Conservation (phyloP, 495 filamentous ascomycete species). For the Penicillium psychrofluorescens region DNA sequence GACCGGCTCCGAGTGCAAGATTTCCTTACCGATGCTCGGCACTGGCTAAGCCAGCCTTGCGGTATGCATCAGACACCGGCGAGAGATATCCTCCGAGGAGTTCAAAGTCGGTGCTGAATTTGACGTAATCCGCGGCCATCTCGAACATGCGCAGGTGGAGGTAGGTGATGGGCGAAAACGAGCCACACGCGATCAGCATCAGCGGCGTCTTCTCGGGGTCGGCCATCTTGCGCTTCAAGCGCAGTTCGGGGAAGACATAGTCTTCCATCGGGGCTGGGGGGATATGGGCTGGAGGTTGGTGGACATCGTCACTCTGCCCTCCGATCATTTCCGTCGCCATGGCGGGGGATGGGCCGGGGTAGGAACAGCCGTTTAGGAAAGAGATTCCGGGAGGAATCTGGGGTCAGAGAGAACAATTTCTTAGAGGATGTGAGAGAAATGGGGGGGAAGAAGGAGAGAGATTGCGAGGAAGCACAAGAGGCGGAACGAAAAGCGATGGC, state of each 20-base stretch:
- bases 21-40: conserved; percentile 57
- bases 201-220: conserved; percentile 67
- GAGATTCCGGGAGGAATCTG: conserved; percentile 2
- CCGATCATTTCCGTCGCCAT: conserved; percentile 25
- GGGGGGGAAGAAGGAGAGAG: not conserved
- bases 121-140: conserved; percentile 75
- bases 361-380: conserved; percentile 3
- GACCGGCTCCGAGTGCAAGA: not conserved
- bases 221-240: conserved; percentile 61
- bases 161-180: conserved; percentile 76
- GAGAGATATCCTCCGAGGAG: conserved; percentile 78
- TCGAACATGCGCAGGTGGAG: conserved; percentile 94
- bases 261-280: conserved; percentile 33
- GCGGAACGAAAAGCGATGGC: not conserved
- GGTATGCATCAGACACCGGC: conserved; percentile 80
- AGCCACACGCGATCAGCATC: conserved; percentile 83
- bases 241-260: conserved; percentile 67
- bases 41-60: conserved; percentile 77
- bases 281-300: conserved; percentile 14
- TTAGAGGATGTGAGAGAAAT: not conserved
- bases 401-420: conserved; percentile 3
- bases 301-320: conserved; percentile 25
- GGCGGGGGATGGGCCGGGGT: conserved; percentile 4
- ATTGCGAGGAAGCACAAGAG: not conserved
- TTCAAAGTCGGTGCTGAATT: conserved; percentile 78